A percentile compares a stretch with the other conserved stretches of the same genome.
These are phyloP conservation scores for Retiboletus flavoniger DNA, from an alignment of 1,284 basidiomycete genomes.

Conservation along the genomic window DNA sequence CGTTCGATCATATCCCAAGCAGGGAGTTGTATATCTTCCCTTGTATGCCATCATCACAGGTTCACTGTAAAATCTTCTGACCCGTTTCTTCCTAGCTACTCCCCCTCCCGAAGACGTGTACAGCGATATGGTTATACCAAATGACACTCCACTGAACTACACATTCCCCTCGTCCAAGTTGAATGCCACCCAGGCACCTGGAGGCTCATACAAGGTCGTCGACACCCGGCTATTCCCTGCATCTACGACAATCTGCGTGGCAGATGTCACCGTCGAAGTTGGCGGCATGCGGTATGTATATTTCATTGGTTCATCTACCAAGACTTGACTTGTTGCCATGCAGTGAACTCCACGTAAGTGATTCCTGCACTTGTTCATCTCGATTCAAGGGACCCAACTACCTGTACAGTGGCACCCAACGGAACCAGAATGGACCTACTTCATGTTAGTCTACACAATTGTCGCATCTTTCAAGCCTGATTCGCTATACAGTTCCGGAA, in stretches of 20 bases:
- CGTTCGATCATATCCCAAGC: conserved; percentile 50
- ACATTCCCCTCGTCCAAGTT: conserved; percentile 53
- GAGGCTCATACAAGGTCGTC: conserved; percentile 60
- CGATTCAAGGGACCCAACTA: neutral
- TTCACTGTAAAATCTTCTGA: neutral
- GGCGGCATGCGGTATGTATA: conserved; percentile 53
- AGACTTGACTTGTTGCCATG: neutral
- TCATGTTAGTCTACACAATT: conserved; percentile 27
- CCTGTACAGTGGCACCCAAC: conserved; percentile 50
- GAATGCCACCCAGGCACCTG: conserved; percentile 40
- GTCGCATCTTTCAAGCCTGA: conserved; percentile 3
- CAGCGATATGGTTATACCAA: conserved; percentile 42
- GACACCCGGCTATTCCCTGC: conserved; percentile 58
- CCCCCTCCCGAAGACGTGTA: conserved; percentile 42
- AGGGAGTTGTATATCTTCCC: conserved; percentile 58
- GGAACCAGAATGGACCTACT: conserved; percentile 44
- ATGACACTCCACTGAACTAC: conserved; percentile 48
- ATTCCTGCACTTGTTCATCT: neutral
- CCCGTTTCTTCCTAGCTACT: conserved; percentile 27
- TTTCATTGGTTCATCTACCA: neutral
- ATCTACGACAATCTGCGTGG: conserved; percentile 54
- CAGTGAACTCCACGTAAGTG: conserved; percentile 55
- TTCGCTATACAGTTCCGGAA: conserved; percentile 38
- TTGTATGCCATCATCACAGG: conserved; percentile 23
- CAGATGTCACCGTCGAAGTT: conserved; percentile 56